These are phyloP conservation scores for Ramaria sp. DNA, from an alignment of 768 basidiomycete genomes.

Conservation along the genomic window DNA sequence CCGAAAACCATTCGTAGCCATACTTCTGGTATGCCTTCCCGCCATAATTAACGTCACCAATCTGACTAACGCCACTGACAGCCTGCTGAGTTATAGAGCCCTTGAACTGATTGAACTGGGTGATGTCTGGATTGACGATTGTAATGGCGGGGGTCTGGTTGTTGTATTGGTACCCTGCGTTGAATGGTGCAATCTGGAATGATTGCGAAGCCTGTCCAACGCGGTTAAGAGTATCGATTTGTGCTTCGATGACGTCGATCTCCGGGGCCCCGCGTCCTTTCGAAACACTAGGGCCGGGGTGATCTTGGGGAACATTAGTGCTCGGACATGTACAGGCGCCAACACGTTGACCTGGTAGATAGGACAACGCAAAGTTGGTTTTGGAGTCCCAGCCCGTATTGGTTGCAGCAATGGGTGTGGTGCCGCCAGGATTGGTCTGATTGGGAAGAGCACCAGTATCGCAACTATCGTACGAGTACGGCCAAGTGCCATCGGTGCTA, in stretches of 20 bases:
- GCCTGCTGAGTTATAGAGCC: slow-evolving; percentile 73
- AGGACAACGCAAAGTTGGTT: slow-evolving; percentile 45
- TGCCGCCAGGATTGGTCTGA: slow-evolving; percentile 53
- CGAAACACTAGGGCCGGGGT: slow-evolving; percentile 69
- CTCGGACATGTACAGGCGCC: slow-evolving; percentile 84
- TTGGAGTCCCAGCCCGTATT: slow-evolving; percentile 40
- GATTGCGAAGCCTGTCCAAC: slow-evolving; percentile 70
- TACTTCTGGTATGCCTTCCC: slow-evolving; percentile 47
- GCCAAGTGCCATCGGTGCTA: slow-evolving; percentile 75
- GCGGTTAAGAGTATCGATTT: slow-evolving; percentile 42
- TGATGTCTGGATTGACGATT: slow-evolving; percentile 40
- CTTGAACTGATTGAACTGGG: slow-evolving; percentile 53
- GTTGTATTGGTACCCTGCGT: slow-evolving; percentile 53
- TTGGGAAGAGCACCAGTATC: slow-evolving; percentile 82
- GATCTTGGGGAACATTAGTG: slow-evolving; percentile 37
- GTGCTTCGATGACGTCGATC: slow-evolving; percentile 87
- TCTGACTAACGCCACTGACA: slow-evolving; percentile 48
- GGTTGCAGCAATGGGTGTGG: slow-evolving; percentile 41
- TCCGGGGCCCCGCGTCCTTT: slow-evolving; percentile 77
- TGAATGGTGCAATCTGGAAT: slow-evolving; percentile 72
- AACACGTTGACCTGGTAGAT: slow-evolving; percentile 75
- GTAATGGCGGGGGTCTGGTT: slow-evolving; percentile 40
- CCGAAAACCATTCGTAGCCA: slow-evolving; percentile 73
- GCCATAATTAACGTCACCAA: slow-evolving; percentile 46
- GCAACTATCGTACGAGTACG: slow-evolving; percentile 76